Conservation (phyloP, 202 grass and related monocot species). For the Schoenoplectus triqueter region DNA sequence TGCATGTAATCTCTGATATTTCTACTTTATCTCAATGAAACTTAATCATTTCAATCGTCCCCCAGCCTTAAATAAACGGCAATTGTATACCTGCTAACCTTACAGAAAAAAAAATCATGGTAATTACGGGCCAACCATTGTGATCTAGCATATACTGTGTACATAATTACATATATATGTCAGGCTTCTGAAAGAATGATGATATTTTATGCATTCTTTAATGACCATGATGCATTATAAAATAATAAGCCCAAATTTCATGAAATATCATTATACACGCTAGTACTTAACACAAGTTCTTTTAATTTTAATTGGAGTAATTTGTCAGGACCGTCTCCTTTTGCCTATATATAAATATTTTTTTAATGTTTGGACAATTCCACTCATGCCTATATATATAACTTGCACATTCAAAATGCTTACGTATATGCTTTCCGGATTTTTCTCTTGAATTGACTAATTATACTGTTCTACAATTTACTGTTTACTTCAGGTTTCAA, state of each 20-base stretch:
- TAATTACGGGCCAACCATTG: background rate
- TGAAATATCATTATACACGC: background rate
- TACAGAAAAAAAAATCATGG: background rate
- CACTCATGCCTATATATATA: background rate
- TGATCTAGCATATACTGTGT: background rate
- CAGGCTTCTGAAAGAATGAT: background rate
- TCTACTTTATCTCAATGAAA: background rate
- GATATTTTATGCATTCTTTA: background rate
- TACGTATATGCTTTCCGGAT: background rate
- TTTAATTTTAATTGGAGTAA: background rate
- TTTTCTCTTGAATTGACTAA: conserved; percentile 11
- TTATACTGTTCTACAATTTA: background rate
- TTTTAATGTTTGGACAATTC: background rate
- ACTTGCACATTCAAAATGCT: conserved; percentile 1
- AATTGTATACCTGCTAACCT: background rate
- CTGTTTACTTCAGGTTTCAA: conserved; percentile 36
- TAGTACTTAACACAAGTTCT: too few species aligned
- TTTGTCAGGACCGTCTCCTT: background rate
- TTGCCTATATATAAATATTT: background rate
- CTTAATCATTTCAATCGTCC: background rate
- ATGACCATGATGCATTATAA: background rate
- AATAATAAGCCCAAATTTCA: background rate
- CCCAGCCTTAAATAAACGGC: background rate
- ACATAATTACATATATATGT: background rate
- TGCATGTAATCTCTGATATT: background rate